These are phyloP conservation scores for Coprinopsis cinerea DNA, from an alignment of 768 basidiomycete genomes.

Conservation along the genomic window DNA sequence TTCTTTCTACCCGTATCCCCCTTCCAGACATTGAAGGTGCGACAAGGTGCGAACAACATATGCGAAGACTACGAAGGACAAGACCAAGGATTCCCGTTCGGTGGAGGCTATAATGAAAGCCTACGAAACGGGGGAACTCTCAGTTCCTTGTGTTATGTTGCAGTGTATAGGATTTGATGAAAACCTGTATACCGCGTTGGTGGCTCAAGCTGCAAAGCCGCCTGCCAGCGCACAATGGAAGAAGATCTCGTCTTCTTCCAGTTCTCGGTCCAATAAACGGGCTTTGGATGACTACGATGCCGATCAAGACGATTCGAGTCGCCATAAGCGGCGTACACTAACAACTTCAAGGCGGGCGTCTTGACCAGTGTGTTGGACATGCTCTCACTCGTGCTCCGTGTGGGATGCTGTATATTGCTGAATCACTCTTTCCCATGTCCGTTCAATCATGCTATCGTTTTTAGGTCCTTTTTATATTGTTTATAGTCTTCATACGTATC, in stretches of 20 bases:
- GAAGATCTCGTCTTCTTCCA: constrained; percentile 5
- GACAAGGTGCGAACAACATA: constrained; percentile 34
- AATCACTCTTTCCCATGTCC: background rate
- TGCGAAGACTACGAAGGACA: constrained; percentile 32
- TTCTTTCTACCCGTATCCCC: too few relatives aligned
- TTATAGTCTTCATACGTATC: too few relatives aligned
- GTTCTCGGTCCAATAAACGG: constrained; percentile 7
- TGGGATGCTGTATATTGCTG: too few relatives aligned
- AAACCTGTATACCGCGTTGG: constrained; percentile 26
- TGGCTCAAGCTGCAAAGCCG: constrained; percentile 1
- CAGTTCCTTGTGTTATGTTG: constrained; percentile 44
- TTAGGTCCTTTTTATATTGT: too few relatives aligned
- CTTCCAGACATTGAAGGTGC: too few relatives aligned
- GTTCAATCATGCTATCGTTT: too few relatives aligned
- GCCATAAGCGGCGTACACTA: background rate
- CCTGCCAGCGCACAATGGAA: background rate
- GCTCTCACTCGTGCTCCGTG: too few relatives aligned
- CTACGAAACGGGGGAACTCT: constrained; percentile 38
- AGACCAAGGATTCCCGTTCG: constrained; percentile 28
- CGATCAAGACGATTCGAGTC: constrained; percentile 2
- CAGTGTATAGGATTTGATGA: constrained; percentile 41
- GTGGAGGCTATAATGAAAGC: constrained; percentile 30
- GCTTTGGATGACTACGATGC: constrained; percentile 8
- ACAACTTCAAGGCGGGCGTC: too few relatives aligned
- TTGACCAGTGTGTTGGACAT: too few relatives aligned